Evolutionary conservation across 2,329 filamentous ascomycete genomes (phyloP), one percentile per base, ranked within the genome.

Genomic region (Rutstroemia sydowiana): DNA sequence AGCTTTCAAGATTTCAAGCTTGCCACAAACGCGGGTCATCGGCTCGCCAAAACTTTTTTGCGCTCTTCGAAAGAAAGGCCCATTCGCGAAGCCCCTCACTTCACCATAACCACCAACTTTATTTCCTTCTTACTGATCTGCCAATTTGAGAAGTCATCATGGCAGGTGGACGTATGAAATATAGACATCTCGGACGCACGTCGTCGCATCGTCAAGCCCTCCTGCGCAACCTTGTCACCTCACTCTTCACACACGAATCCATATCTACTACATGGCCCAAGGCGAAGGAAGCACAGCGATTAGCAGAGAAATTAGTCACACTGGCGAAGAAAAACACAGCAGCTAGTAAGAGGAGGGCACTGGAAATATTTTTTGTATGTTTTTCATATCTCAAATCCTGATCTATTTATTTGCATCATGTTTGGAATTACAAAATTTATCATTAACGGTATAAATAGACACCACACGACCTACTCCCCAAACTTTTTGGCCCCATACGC

Each of bases 241-340:
- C 92, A 50, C 86, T 98, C 60, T 87, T 98, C 73, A 79, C 88
- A 70, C 83, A 95, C 71, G 93, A 98, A 75, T 84, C 88, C 57
- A 95, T 98, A 73, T 84, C 85, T 58, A 98, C 93, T 46, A 95
- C 93, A 72, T 96, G 87, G 78, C 84, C 86, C 68, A 97, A 97
- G 73, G 93, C 93, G 44, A 98, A 97, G 73, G 93, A 98, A 74
- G 88, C 93, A 18, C 93, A 98, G 73, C 80, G 88, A 40, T 70
- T 97, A 61, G 93, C 91, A 7, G 93, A 98, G 68, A 95, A 95
- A 75, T 76, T 97, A 60, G 91, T 98, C 64, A 96, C 91, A 4
- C 70, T 95, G 62, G 92, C 88, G 18, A 98, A 97, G 79, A 87
- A 84, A 73, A 89, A 96, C 69, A 95, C 92, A 37, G 85, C 90